Evolutionary conservation across 345 rosid species (phyloP), one percentile per base, ranked within the genome.

Genomic region (Eucalyptus curtisii): DNA sequence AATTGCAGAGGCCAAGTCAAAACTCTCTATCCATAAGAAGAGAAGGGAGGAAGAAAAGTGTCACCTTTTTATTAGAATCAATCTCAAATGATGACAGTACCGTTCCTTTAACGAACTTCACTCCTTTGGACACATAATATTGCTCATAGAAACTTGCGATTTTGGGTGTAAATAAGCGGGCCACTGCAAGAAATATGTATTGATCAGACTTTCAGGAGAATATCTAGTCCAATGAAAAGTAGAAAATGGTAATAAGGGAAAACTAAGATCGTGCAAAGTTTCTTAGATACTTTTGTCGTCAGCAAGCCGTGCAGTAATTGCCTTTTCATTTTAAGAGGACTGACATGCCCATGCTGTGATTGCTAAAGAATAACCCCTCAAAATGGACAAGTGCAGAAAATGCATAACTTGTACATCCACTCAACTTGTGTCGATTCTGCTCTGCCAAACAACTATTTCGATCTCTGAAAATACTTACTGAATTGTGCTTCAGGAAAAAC

Each of bases 401-500:
- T 40, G 47, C 82, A 76, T 10, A 76, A 76, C 47, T 76, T 7
- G 14, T 76, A 40, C 47, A 4, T 76, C 47, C 8, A 76, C 47
- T 37, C 82, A 76, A 76, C 47, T 19, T 40, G 47, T 76, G 47
- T 22, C 25, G 1, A 68, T 68, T n/a, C 82, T 20, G 15, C 84
- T 14, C 12, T 30, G 24, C 24, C 37, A 40, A 89, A 44, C 44
- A 22, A 59, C 66, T 61, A 24, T 42, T 40, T 49, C 30, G 37
- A 27, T 66, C 49, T 90, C 90, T 27, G 71, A 50, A 50, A 88
- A 25, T 71, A 90, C 98, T 94, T 92, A 97, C 99, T 94, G 95
- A 97, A 96, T 92, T 98, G 98, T 88, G 92, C 96, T 92, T 98
- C 99, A 31, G 99, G 99, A 93, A 98, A 98, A 93, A 98, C 99